phyloP scores from a whole-genome alignment of 2,329 filamentous ascomycete genomes.

The Orbilia blumenaviensis region DNA sequence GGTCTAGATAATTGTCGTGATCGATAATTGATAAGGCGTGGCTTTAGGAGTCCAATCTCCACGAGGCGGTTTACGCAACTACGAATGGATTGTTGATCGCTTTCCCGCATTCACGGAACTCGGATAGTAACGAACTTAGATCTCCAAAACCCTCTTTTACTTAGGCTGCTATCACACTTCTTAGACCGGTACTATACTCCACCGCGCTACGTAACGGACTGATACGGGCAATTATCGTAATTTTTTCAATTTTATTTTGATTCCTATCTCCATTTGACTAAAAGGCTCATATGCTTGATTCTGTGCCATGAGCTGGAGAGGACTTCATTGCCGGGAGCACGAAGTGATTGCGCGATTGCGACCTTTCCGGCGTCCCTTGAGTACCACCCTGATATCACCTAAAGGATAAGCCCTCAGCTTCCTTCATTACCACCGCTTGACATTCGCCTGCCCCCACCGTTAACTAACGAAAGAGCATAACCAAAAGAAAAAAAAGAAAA shows the following conservation, averaged over 20 bases:
- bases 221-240: not conserved
- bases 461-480: not conserved
- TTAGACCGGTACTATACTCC: too few species aligned
- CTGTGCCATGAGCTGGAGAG: not conserved
- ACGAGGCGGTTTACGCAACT: too few species aligned
- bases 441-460: too few species aligned
- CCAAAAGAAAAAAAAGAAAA: not conserved
- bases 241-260: constrained; percentile 10
- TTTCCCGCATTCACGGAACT: too few species aligned
- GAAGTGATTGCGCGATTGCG: not conserved
- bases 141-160: too few species aligned
- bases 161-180: too few species aligned
- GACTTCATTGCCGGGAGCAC: not conserved
- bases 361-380: not conserved
- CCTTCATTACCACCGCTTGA: not conserved
- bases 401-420: not conserved
- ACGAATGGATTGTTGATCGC: too few species aligned
- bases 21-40: too few species aligned
- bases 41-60: too few species aligned
- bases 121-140: too few species aligned
- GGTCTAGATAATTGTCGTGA: too few species aligned
- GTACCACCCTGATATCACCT: not conserved
- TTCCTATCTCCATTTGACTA: not conserved
- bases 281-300: not conserved
- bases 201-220: too few species aligned